phyloP scores from a whole-genome alignment of 495 filamentous ascomycete species.

The Neurospora sp. region DNA sequence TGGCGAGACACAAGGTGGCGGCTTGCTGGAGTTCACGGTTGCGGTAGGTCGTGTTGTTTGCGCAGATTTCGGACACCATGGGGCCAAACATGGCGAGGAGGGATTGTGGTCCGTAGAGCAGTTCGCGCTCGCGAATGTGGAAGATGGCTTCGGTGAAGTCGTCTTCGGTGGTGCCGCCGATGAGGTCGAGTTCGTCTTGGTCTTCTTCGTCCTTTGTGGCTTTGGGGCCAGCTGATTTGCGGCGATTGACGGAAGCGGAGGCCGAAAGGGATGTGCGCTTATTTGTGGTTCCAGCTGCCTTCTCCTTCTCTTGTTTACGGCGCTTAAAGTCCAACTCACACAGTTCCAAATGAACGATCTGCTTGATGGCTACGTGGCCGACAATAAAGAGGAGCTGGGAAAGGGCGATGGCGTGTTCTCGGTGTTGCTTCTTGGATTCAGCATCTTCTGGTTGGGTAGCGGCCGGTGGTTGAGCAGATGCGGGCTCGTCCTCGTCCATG shows the following conservation, averaged over 20 bases:
- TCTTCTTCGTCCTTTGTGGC: conserved; percentile 46
- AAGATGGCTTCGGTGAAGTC: conserved; percentile 96
- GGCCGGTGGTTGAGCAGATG: conserved; percentile 19
- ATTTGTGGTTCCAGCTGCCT: conserved; percentile 42
- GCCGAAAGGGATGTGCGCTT: conserved; percentile 20
- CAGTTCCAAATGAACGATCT: conserved; percentile 98
- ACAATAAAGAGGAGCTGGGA: conserved; percentile 93
- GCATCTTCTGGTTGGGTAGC: conserved; percentile 18
- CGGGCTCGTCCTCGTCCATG: conserved; percentile 12
- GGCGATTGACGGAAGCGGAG: background rate
- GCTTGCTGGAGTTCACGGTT: conserved; percentile 84
- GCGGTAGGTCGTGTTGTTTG: conserved; percentile 82
- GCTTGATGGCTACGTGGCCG: conserved; percentile 94
- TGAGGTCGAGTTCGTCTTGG: conserved; percentile 85
- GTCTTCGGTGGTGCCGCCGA: conserved; percentile 94
- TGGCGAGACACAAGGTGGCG: conserved; percentile 91
- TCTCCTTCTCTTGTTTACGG: conserved; percentile 89
- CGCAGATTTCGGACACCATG: conserved; percentile 83
- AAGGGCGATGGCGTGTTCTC: conserved; percentile 60
- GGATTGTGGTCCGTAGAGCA: conserved; percentile 78
- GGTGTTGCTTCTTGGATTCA: conserved; percentile 30
- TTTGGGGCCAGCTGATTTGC: conserved; percentile 1
- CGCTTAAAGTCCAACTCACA: conserved; percentile 97
- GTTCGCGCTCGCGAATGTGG: conserved; percentile 86
- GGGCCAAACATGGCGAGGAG: conserved; percentile 84